Evolutionary conservation across 2,329 filamentous ascomycete species (phyloP), one percentile per base, ranked within the genome.

Genomic region (Fusarium hainanense): DNA sequence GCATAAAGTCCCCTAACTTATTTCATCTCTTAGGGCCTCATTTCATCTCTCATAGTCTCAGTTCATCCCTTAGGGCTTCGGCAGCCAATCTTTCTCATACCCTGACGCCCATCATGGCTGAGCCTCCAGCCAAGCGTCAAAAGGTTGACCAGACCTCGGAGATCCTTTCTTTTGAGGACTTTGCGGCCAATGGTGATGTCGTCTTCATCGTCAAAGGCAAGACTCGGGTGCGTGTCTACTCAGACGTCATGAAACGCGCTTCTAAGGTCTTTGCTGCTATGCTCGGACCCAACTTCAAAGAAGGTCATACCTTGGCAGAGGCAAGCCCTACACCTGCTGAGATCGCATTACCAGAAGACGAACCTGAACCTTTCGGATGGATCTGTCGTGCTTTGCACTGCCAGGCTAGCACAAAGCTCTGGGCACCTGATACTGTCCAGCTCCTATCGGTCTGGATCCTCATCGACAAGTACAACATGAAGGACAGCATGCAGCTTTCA

Each of bases 381-480:
- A 20, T 68, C 3, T 54, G 48, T 6, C 20, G 16, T 10, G 48
- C 16, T 21, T 20, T 68, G 13, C 58, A 68, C 18, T 54, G 30
- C 1, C 58, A 68, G 34, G 41, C 18, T 8, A 8, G 21, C 2
- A 68, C 63, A 14, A 25, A 3, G 4, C 20, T 58, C 14, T 68
- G 43, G 63, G 4, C 4, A 2, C 58, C 63, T 2, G n/a, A 1
- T 0, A 2, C 12, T 3, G 2, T 1, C 11, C 28, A 30, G 20
- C 20, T 58, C 11, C 1, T 10, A 2, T 10, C 46, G 2, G 5
- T 54, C 16, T 43, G 46, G 30, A 14, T 7, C 2, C 7, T 63
- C 14, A 27, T 43, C n/a, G 32, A 68, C 3, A 68, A 68, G 40
- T 68, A 68, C 40, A 16, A 43, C 14, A 25, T 63, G 30, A 32